A percentile compares a stretch with the other conserved stretches of the same genome.
Evolutionary conservation across 129 eudicot genomes (phyloP).

Genomic region (Flaveria brownii): DNA sequence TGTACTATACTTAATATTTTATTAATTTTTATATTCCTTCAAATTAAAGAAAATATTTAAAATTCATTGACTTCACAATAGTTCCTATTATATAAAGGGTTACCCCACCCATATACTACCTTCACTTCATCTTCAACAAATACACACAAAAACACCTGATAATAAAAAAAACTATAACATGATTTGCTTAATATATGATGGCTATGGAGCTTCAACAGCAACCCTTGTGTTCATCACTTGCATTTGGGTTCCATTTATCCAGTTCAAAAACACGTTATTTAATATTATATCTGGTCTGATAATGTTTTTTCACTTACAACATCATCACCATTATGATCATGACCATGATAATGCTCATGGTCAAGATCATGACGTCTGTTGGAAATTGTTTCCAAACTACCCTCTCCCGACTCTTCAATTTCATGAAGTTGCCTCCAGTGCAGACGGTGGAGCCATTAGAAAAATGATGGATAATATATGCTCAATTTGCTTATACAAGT

Average conservation of each 20-base stretch:
- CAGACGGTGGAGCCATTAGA: neutral
- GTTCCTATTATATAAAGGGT: conserved; percentile 29
- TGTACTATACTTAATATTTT: conserved; percentile 18
- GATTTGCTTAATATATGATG: conserved; percentile 46
- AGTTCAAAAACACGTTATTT: conserved; percentile 26
- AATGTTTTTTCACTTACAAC: neutral
- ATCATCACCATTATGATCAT: neutral
- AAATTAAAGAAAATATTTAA: conserved; percentile 6
- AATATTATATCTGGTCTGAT: conserved; percentile 1
- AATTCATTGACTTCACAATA: conserved; percentile 22
- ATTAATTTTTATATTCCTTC: conserved; percentile 21
- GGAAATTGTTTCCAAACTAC: conserved; percentile 7
- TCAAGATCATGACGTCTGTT: neutral
- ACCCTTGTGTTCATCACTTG: conserved; percentile 52
- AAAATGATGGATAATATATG: conserved; percentile 43
- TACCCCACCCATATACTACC: conserved; percentile 4
- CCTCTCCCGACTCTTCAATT: conserved; percentile 36
- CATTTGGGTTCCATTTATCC: conserved; percentile 48
- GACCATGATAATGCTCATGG: neutral
- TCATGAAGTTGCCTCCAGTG: conserved; percentile 27
- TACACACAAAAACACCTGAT: conserved; percentile 26
- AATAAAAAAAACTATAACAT: conserved; percentile 24
- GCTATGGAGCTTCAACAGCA: conserved; percentile 46
- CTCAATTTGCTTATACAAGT: conserved; percentile 59
- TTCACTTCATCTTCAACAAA: conserved; percentile 22